Evolutionary conservation across 2,329 filamentous ascomycete species (phyloP).

Genomic region (Colletotrichum sp.): DNA sequence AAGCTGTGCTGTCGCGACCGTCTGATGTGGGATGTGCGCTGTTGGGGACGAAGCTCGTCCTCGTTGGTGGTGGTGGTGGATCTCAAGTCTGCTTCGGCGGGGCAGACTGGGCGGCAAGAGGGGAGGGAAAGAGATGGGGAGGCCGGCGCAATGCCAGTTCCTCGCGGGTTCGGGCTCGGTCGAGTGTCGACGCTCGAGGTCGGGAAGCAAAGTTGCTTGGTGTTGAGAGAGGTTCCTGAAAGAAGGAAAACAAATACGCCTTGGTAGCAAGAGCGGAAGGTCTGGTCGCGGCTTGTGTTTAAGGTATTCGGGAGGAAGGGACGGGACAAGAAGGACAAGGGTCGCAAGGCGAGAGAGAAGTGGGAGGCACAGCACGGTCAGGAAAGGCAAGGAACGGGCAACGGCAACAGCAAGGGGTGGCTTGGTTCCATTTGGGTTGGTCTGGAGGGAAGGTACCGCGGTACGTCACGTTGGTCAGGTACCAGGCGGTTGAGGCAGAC

Average conservation of each 20-base stretch:
- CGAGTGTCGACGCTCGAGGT: background rate
- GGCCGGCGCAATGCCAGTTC: slow-evolving; percentile 14
- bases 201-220: background rate
- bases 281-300: slow-evolving; percentile 5
- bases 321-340: slow-evolving; percentile 15
- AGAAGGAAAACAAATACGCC: background rate
- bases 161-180: background rate
- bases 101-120: background rate
- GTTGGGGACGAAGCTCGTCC: background rate
- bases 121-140: background rate
- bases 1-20: slow-evolving; percentile 10
- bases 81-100: slow-evolving; percentile 4
- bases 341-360: slow-evolving; percentile 5
- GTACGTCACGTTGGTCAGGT: background rate
- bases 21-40: background rate
- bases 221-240: background rate
- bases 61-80: background rate
- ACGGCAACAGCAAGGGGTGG: background rate
- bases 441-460: background rate
- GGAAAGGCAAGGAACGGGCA: slow-evolving; percentile 6
- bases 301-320: slow-evolving; percentile 21
- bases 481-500: background rate
- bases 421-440: background rate
- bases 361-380: background rate
- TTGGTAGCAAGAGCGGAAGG: background rate